Evolutionary conservation across 2,329 filamentous ascomycete species (phyloP).

Genomic region (Amesomyces nigricolor): DNA sequence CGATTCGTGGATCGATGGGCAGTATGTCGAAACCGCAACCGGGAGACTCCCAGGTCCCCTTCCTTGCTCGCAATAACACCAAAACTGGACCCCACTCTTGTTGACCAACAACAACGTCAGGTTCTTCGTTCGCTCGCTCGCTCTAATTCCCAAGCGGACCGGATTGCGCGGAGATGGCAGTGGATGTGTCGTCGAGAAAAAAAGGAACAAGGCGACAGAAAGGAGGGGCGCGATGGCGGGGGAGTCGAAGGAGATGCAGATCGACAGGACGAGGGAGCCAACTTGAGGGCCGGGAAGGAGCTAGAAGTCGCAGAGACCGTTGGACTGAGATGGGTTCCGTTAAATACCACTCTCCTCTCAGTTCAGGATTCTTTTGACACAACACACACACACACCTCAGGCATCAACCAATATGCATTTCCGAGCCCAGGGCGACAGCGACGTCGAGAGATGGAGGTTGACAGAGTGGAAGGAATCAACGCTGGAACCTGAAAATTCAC

Average conservation of each 20-base stretch:
- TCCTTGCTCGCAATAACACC: not conserved
- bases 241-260: conserved; percentile 1
- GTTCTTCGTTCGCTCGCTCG: not conserved
- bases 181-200: conserved; percentile 1
- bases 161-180: conserved; percentile 3
- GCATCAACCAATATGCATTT: too few relatives aligned
- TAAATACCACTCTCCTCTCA: too few relatives aligned
- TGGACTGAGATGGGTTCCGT: not conserved
- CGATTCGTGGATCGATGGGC: not conserved
- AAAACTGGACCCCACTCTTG: not conserved
- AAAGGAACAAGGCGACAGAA: not conserved
- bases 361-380: too few relatives aligned
- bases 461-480: conserved; percentile 6
- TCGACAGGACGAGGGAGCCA: not conserved
- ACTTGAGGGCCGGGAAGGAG: not conserved
- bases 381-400: too few relatives aligned
- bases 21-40: not conserved
- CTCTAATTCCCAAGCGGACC: not conserved
- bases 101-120: not conserved
- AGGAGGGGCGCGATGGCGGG: conserved; percentile 4
- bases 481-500: not conserved
- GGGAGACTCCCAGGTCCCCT: not conserved
- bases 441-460: not conserved
- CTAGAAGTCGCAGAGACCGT: not conserved
- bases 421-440: not conserved